These are phyloP conservation scores for Leccinellum rugosiceps DNA, from an alignment of 768 basidiomycete genomes.

Conservation along the genomic window DNA sequence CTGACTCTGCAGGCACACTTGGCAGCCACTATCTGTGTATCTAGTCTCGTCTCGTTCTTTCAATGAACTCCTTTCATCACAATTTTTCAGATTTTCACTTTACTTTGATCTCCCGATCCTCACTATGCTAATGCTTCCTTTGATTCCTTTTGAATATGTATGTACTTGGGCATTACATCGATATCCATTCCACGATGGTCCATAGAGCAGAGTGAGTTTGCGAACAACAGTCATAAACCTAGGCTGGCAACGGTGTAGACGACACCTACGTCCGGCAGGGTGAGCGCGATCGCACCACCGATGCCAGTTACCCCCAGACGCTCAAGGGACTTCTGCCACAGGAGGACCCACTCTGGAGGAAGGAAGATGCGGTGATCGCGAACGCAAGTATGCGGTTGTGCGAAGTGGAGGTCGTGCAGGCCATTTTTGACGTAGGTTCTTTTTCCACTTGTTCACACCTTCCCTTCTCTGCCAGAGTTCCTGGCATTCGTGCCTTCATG, in stretches of 20 bases:
- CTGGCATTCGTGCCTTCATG: background rate
- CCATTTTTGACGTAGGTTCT: conserved; percentile 10
- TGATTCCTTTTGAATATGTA: no score
- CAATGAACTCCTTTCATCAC: no score
- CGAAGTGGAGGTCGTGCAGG: conserved; percentile 4
- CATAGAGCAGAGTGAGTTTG: background rate
- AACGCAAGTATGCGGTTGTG: conserved; percentile 1
- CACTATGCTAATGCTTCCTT: no score
- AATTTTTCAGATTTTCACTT: background rate
- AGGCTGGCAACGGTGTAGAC: background rate
- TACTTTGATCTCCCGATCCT: no score
- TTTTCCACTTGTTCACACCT: no score
- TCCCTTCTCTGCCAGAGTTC: background rate
- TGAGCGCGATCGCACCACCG: background rate
- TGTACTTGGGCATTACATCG: no score
- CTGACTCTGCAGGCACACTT: no score
- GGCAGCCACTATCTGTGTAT: no score
- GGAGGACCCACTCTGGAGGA: background rate
- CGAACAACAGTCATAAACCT: background rate
- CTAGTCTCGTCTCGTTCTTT: no score
- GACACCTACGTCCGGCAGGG: no score
- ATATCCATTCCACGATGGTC: background rate
- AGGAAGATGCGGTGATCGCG: conserved; percentile 1
- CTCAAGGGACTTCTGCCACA: background rate
- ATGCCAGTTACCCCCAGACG: background rate